phyloP scores from a whole-genome alignment of 805 yeast genomes.

The Tetrapisispora namnaoensis region DNA sequence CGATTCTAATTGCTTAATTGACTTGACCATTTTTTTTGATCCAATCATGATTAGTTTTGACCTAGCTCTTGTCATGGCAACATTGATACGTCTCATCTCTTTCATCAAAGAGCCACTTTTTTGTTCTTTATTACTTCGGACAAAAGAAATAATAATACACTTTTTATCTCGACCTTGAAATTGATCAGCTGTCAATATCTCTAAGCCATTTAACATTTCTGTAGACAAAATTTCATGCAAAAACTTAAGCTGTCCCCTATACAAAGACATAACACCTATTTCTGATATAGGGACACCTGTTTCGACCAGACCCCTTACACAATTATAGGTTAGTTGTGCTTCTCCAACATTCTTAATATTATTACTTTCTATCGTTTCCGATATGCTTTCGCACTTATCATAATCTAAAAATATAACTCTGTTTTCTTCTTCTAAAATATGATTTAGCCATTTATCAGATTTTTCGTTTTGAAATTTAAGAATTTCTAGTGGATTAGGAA shows the following conservation, averaged over 20 bases:
- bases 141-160: conserved; percentile 81
- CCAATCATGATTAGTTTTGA: conserved; percentile 79
- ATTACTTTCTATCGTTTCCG: conserved; percentile 53
- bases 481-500: conserved; percentile 31
- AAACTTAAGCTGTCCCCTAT: conserved; percentile 66
- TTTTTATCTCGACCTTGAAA: conserved; percentile 95
- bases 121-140: conserved; percentile 59
- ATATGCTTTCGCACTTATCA: conserved; percentile 44
- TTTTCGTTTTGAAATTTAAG: neutral
- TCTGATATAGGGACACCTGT: conserved; percentile 51
- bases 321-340: conserved; percentile 30
- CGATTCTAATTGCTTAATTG: conserved; percentile 25
- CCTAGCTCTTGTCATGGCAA: conserved; percentile 86
- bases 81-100: conserved; percentile 91
- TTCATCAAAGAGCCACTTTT: conserved; percentile 67
- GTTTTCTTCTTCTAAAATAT: conserved; percentile 42
- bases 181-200: conserved; percentile 85
- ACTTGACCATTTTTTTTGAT: conserved; percentile 45
- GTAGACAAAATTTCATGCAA: conserved; percentile 28
- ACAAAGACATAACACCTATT: conserved; percentile 85
- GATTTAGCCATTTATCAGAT: conserved; percentile 42
- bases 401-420: conserved; percentile 75
- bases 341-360: conserved; percentile 67
- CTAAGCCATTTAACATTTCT: conserved; percentile 38
- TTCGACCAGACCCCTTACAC: conserved; percentile 45